Base-by-base conservation (phyloP, 768 basidiomycete genomes). In the Artomyces pyxidatus region DNA sequence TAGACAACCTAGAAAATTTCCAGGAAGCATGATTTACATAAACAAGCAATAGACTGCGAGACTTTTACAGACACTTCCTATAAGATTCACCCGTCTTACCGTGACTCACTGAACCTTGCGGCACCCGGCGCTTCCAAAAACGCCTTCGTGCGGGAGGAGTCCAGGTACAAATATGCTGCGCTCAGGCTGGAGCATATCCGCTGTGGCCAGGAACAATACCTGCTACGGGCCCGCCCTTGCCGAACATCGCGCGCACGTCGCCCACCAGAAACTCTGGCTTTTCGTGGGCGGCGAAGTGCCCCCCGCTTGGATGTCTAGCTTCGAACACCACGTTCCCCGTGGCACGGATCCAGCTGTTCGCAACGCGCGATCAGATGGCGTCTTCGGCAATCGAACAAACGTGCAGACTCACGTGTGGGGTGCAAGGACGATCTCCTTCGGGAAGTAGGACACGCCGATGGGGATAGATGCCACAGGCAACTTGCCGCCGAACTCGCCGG, bases 221-320 rank as follows among this genome's bases (percentile, higher is more conserved):
- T 51, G 68, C 74, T 2, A 75, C 76, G 28, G 70, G 69, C 0
- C 77, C 75, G 9, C 67, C 72, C 49, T 66, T 73, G 30, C 72
- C 72, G 60, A 80, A 82, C 77, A 81, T 81, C 55, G 66, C 72
- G 26, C 73, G 63, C 41, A 83, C 42, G 55, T 80, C 81, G 1
- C 55, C 66, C 0, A 67, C 79, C 14, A 83, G 65, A 3, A 61
- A 61, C 4, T 71, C 64, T 0, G 81, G 78, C 37, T 55, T 61
- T 54, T 82, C 80, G 51, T 72, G 58, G 0, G 80, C 71, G 9
- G 78, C 75, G 57, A 83, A 82, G 59, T 82, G 81, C 1, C 81
- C 80, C 4, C 81, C 80, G 6, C 58, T 58, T 1, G 65, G 63
- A 44, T 82, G 80, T 14, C 69, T 63, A 3, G 68, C 63, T 52